These are phyloP conservation scores for Venturia asperata DNA, from an alignment of 2,329 filamentous ascomycete genomes.

Conservation along the genomic window DNA sequence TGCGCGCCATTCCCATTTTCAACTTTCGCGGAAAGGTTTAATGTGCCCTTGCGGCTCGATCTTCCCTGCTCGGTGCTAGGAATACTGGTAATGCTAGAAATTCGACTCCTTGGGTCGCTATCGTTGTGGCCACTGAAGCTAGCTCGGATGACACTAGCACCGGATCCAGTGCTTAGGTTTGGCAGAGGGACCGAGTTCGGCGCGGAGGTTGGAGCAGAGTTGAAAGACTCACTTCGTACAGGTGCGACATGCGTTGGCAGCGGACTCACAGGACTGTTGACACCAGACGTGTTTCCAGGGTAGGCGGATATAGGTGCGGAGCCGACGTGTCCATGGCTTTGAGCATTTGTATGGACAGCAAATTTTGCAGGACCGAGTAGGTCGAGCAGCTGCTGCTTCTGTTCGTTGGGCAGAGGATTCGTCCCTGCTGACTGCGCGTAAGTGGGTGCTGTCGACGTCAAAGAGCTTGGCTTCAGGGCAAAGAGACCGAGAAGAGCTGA, in stretches of 20 bases:
- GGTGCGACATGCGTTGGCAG: conserved; percentile 25
- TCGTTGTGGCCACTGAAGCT: neutral
- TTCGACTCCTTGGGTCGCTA: conserved; percentile 1
- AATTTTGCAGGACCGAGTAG: conserved; percentile 14
- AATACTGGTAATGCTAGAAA: conserved; percentile 11
- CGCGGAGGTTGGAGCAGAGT: conserved; percentile 5
- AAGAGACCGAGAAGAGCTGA: conserved; percentile 13
- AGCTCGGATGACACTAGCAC: conserved; percentile 1
- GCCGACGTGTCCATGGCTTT: conserved; percentile 6
- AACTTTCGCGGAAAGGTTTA: neutral
- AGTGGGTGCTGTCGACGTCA: neutral
- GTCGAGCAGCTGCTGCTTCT: conserved; percentile 9
- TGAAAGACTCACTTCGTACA: conserved; percentile 24
- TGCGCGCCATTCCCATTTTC: conserved; percentile 23
- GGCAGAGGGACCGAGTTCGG: conserved; percentile 6
- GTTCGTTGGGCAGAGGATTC: neutral
- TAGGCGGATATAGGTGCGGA: neutral
- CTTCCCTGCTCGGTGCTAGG: conserved; percentile 10
- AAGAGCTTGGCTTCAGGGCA: neutral
- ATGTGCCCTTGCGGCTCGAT: neutral
- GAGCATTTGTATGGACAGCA: conserved; percentile 12
- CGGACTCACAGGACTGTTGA: conserved; percentile 33
- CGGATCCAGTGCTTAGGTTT: neutral
- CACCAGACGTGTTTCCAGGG: neutral
- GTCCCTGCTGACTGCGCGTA: neutral